A percentile compares a stretch with the other conserved stretches of the same genome.
Evolutionary conservation across 306 rosid genomes (phyloP).

Genomic region (Cucumis cinereus): DNA sequence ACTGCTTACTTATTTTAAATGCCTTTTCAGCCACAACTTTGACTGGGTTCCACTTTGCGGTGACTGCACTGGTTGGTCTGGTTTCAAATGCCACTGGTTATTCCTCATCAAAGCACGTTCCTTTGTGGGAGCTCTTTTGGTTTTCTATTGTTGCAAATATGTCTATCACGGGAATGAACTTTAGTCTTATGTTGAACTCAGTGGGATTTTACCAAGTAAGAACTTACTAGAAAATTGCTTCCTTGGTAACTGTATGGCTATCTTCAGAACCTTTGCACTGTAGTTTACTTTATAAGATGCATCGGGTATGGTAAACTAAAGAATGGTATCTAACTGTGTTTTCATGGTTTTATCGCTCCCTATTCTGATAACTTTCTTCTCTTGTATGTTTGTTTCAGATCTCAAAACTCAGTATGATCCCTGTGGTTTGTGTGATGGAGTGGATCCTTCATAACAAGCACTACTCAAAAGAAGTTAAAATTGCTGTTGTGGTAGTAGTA

Average conservation of each 20-base stretch:
- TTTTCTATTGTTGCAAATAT: slow-evolving; percentile 75
- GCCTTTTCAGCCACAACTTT: slow-evolving; percentile 61
- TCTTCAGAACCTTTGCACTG: not conserved
- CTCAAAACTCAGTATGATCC: slow-evolving; percentile 94
- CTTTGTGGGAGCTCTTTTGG: slow-evolving; percentile 92
- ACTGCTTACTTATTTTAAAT: not conserved
- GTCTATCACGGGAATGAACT: slow-evolving; percentile 85
- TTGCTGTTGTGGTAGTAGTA: slow-evolving; percentile 65
- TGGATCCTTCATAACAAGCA: slow-evolving; percentile 77
- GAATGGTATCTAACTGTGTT: not conserved
- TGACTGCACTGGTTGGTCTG: slow-evolving; percentile 73
- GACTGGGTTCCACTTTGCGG: slow-evolving; percentile 90
- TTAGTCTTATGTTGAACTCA: slow-evolving; percentile 92
- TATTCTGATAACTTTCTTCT: not conserved
- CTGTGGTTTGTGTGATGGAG: slow-evolving; percentile 92
- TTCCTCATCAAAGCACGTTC: slow-evolving; percentile 75
- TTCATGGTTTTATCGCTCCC: not conserved
- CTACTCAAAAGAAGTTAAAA: slow-evolving; percentile 72
- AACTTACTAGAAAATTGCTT: not conserved
- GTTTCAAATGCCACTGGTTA: slow-evolving; percentile 77
- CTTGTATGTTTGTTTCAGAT: slow-evolving; percentile 30
- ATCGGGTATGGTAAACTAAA: not conserved
- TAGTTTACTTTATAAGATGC: not conserved
- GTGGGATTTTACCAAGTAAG: slow-evolving; percentile 85
- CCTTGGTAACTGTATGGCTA: not conserved